Evolutionary conservation across 768 basidiomycete species (phyloP).

Genomic region (Podaxis mareebaensis): DNA sequence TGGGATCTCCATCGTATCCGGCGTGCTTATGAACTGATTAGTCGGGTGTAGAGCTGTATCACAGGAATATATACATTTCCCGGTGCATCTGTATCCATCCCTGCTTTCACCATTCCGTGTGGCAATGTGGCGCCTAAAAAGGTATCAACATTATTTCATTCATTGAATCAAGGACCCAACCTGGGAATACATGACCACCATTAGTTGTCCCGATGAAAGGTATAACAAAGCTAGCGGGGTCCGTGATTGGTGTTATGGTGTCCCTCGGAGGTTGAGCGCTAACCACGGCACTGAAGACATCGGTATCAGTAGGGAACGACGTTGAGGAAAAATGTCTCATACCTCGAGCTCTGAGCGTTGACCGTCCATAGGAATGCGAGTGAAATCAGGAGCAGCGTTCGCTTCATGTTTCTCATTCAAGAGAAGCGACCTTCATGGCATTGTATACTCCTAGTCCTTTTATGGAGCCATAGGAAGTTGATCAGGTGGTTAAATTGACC

Average conservation of each 20-base stretch:
- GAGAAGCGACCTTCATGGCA: neutral
- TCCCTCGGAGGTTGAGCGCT: slow-evolving; percentile 5
- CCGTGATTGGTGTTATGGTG: slow-evolving; percentile 28
- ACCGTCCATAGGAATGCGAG: neutral
- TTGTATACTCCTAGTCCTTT: neutral
- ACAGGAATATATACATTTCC: slow-evolving; percentile 41
- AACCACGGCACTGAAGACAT: neutral
- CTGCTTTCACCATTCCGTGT: slow-evolving; percentile 70
- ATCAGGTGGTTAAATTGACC: slow-evolving; percentile 10
- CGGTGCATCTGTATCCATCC: slow-evolving; percentile 68
- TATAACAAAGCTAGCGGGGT: slow-evolving; percentile 49
- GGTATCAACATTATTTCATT: neutral
- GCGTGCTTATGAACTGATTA: slow-evolving; percentile 35
- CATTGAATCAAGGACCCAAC: slow-evolving; percentile 28
- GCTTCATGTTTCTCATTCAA: slow-evolving; percentile 1
- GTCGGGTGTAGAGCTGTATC: neutral
- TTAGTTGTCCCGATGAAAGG: slow-evolving; percentile 67
- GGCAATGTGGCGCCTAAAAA: slow-evolving; percentile 58
- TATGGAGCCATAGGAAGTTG: neutral
- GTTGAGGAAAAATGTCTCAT: neutral
- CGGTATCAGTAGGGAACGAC: neutral
- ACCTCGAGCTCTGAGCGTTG: slow-evolving; percentile 14
- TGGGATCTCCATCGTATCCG: slow-evolving; percentile 46
- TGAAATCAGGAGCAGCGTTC: neutral
- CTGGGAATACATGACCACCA: slow-evolving; percentile 68